Conservation (phyloP, 805 yeast species). For the Teunomyces gatunensis region DNA sequence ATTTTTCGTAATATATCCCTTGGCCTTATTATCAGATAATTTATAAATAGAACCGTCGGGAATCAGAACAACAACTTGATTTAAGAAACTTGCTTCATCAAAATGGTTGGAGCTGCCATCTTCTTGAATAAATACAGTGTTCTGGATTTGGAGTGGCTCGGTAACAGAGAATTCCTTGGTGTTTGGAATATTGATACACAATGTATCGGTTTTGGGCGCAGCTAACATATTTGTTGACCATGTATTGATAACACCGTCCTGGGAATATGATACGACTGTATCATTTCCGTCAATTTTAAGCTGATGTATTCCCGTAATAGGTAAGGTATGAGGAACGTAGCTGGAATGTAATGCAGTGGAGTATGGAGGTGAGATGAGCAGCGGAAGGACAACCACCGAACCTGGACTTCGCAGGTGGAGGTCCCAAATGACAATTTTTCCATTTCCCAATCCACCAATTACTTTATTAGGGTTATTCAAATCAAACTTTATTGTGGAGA, state of each 20-base stretch:
- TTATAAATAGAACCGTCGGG: conserved; percentile 18
- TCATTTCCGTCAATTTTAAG: conserved; percentile 19
- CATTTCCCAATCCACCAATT: conserved; percentile 49
- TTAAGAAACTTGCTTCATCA: conserved; percentile 14
- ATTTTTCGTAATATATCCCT: conserved; percentile 9
- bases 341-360: conserved; percentile 9
- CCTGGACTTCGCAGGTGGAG: conserved; percentile 13
- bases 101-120: not conserved
- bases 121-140: conserved; percentile 5
- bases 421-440: conserved; percentile 54
- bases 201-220: conserved; percentile 21
- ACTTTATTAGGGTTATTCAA: conserved; percentile 35
- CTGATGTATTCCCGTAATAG: conserved; percentile 24
- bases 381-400: conserved; percentile 19
- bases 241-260: conserved; percentile 26
- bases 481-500: conserved; percentile 42
- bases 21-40: conserved; percentile 15
- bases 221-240: conserved; percentile 37
- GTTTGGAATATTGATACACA: conserved; percentile 9
- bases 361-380: conserved; percentile 19
- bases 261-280: conserved; percentile 18
- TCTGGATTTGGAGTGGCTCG: conserved; percentile 7
- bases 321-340: conserved; percentile 16
- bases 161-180: conserved; percentile 8
- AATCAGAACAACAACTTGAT: conserved; percentile 17